Evolutionary conservation across 306 rosid genomes (phyloP).

Genomic region (Quercus engelmannii): DNA sequence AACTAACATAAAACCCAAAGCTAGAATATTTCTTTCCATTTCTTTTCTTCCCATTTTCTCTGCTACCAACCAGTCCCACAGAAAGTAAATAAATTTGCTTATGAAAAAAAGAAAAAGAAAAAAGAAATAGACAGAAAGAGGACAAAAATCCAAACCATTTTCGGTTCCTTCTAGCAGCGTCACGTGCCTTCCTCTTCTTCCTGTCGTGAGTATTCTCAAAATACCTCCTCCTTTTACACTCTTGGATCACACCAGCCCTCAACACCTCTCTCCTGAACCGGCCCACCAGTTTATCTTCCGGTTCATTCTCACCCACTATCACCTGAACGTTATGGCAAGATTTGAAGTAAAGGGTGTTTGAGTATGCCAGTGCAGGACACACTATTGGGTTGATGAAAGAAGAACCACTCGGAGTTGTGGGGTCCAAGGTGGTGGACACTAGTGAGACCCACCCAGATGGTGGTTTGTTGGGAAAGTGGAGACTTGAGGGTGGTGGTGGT

Average conservation of each 20-base stretch:
- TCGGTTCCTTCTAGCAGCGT: slow-evolving; percentile 78
- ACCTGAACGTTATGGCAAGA: slow-evolving; percentile 65
- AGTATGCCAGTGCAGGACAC: slow-evolving; percentile 47
- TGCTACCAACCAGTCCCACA: no score
- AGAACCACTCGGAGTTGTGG: slow-evolving; percentile 1
- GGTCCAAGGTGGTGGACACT: slow-evolving; percentile 6
- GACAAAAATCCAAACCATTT: slow-evolving; percentile 38
- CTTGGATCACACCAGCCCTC: slow-evolving; percentile 76
- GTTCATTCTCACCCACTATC: slow-evolving; percentile 66
- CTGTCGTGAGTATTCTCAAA: slow-evolving; percentile 70
- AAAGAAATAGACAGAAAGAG: not conserved
- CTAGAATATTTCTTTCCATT: no score
- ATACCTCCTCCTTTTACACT: slow-evolving; percentile 56
- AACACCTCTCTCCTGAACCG: slow-evolving; percentile 76
- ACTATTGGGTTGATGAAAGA: slow-evolving; percentile 33
- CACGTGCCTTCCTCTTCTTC: slow-evolving; percentile 69
- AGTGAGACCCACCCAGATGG: slow-evolving; percentile 18
- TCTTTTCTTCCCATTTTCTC: no score
- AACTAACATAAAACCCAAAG: no score
- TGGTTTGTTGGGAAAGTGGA: slow-evolving; percentile 21
- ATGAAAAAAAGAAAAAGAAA: not conserved
- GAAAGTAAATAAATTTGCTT: no score
- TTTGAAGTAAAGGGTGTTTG: slow-evolving; percentile 45
- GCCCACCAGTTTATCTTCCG: slow-evolving; percentile 63
- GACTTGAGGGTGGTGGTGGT: slow-evolving; percentile 26